Percentiles rank a stretch among this genome's conserved stretches.
phyloP scores from a whole-genome alignment of 495 filamentous ascomycete genomes.

The Penicillium lividum region DNA sequence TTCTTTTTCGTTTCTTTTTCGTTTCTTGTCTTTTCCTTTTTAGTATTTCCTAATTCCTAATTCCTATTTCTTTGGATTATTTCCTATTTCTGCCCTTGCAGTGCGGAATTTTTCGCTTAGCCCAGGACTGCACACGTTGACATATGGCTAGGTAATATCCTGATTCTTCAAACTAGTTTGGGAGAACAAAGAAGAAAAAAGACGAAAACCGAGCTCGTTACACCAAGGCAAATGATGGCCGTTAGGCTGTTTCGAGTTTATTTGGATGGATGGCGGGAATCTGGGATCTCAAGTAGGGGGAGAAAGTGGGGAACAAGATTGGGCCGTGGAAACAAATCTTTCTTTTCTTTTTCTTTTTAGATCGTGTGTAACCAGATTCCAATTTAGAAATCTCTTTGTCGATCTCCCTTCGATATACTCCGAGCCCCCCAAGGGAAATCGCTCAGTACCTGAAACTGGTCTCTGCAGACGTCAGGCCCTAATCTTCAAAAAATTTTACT shows the following conservation, averaged over 20 bases:
- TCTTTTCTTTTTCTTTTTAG: constrained; percentile 2
- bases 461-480: constrained; percentile 20
- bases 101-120: background rate
- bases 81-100: background rate
- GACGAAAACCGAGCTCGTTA: background rate
- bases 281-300: constrained; percentile 23
- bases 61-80: background rate
- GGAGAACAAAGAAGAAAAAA: background rate
- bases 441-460: constrained; percentile 32
- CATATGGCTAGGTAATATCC: background rate
- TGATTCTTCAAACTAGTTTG: too few species aligned
- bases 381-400: constrained; percentile 10
- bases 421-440: constrained; percentile 29
- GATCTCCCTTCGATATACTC: constrained; percentile 29
- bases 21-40: background rate
- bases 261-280: constrained; percentile 31
- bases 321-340: constrained; percentile 32
- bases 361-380: constrained; percentile 9
- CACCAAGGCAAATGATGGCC: constrained; percentile 24
- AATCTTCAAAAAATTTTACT: constrained; percentile 4
- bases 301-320: constrained; percentile 15
- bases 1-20: background rate
- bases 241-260: constrained; percentile 54
- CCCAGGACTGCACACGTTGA: background rate
- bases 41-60: too few species aligned